Conservation (phyloP, 1,139 yeast genomes). For the Hyphopichia wangnamkhiaoensis region DNA sequence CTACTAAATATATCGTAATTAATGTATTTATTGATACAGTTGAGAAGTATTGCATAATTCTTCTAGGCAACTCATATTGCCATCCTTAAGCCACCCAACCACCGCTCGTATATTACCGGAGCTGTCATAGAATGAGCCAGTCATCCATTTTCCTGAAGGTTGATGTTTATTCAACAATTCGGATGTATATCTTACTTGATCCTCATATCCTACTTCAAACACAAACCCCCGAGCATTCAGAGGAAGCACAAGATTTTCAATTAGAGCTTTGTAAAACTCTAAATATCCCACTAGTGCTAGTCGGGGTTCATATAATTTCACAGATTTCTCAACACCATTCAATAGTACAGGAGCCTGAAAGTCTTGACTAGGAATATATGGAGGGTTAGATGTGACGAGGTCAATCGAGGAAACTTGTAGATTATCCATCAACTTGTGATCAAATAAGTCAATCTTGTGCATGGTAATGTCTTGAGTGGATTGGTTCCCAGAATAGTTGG, state of each 20-base stretch:
- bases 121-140: constrained; percentile 29
- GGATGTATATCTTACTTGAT: constrained; percentile 31
- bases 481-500: constrained; percentile 8
- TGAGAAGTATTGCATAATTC: neutral
- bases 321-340: constrained; percentile 57
- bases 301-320: constrained; percentile 69
- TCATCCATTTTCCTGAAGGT: constrained; percentile 22
- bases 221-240: constrained; percentile 41
- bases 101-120: constrained; percentile 39
- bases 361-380: constrained; percentile 65
- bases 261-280: constrained; percentile 66
- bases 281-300: constrained; percentile 75
- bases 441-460: constrained; percentile 27
- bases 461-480: constrained; percentile 15
- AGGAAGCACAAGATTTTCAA: constrained; percentile 41
- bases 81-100: constrained; percentile 31
- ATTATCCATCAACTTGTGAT: constrained; percentile 8
- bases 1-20: no score
- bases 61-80: neutral
- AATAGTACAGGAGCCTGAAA: constrained; percentile 32
- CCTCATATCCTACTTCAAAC: constrained; percentile 42
- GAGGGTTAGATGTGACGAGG: constrained; percentile 81
- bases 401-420: constrained; percentile 28
- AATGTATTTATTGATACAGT: no score
- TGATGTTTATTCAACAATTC: constrained; percentile 9